These are phyloP conservation scores for Oryza glaberrima DNA, from an alignment of 176 grass and related monocot genomes.

Conservation along the genomic window DNA sequence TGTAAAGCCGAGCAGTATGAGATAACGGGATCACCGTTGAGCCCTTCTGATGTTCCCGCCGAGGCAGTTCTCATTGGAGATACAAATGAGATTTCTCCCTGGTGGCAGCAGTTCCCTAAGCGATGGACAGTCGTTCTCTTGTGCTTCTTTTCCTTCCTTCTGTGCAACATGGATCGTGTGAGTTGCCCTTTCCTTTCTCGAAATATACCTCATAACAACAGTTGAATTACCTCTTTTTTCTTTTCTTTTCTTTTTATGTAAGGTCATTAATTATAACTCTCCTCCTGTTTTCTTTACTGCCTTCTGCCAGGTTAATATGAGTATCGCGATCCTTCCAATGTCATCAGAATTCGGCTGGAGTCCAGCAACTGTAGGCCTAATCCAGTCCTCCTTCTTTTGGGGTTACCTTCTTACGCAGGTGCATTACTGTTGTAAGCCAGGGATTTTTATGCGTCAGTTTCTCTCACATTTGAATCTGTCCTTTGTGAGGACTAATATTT, in stretches of 20 bases:
- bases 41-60: conserved; percentile 52
- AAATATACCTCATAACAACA: background rate
- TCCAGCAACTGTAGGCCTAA: conserved; percentile 86
- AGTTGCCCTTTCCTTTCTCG: conserved; percentile 35
- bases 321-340: conserved; percentile 98
- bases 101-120: conserved; percentile 90
- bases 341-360: conserved; percentile 81
- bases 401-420: conserved; percentile 99
- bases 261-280: background rate
- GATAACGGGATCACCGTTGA: conserved; percentile 59
- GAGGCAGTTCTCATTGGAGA: conserved; percentile 60
- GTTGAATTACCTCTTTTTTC: background rate
- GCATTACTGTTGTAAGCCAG: background rate
- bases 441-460: background rate
- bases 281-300: conserved; percentile 13
- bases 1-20: conserved; percentile 76
- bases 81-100: conserved; percentile 40
- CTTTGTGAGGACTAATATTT: background rate
- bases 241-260: background rate
- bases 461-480: conserved; percentile 3
- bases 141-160: conserved; percentile 88
- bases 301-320: conserved; percentile 94
- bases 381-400: conserved; percentile 99
- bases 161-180: conserved; percentile 98
- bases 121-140: conserved; percentile 78